phyloP scores from a whole-genome alignment of 2,329 filamentous ascomycete genomes.

The Rutstroemia sp. region DNA sequence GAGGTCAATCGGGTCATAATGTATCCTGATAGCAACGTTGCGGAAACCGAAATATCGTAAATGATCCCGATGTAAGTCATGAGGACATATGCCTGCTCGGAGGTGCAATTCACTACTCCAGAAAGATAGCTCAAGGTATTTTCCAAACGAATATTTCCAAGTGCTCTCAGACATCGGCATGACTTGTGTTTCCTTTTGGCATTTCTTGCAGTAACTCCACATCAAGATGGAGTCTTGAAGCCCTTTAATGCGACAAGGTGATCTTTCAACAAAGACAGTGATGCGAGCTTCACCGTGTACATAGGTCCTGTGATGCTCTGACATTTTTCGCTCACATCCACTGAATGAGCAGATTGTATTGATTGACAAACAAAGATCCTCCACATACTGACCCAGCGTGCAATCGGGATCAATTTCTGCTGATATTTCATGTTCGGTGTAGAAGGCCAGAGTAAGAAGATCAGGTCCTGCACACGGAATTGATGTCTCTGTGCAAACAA shows the following conservation, averaged over 20 bases:
- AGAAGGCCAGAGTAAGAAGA: slow-evolving; percentile 85
- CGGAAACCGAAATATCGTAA: slow-evolving; percentile 87
- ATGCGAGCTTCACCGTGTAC: slow-evolving; percentile 94
- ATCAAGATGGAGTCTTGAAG: slow-evolving; percentile 76
- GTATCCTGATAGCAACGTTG: slow-evolving; percentile 78
- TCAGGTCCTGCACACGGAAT: slow-evolving; percentile 89
- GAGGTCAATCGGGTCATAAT: slow-evolving; percentile 87
- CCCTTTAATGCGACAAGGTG: slow-evolving; percentile 56
- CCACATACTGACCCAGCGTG: slow-evolving; percentile 89
- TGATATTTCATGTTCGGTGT: slow-evolving; percentile 73
- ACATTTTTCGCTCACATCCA: slow-evolving; percentile 81
- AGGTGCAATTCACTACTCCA: slow-evolving; percentile 82
- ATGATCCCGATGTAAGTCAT: slow-evolving; percentile 89
- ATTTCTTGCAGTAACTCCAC: slow-evolving; percentile 96
- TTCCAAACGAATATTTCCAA: slow-evolving; percentile 98
- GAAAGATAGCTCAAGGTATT: slow-evolving; percentile 95
- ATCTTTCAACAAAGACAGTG: slow-evolving; percentile 80
- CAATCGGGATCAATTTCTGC: slow-evolving; percentile 71
- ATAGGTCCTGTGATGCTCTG: slow-evolving; percentile 91
- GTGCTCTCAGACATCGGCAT: slow-evolving; percentile 88
- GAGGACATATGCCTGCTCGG: slow-evolving; percentile 69
- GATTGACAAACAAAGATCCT: slow-evolving; percentile 74
- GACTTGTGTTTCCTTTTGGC: slow-evolving; percentile 81
- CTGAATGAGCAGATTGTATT: slow-evolving; percentile 73
- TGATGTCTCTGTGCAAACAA: slow-evolving; percentile 88